phyloP scores from a whole-genome alignment of 305 asterid genomes.

The Solanum hybrid region DNA sequence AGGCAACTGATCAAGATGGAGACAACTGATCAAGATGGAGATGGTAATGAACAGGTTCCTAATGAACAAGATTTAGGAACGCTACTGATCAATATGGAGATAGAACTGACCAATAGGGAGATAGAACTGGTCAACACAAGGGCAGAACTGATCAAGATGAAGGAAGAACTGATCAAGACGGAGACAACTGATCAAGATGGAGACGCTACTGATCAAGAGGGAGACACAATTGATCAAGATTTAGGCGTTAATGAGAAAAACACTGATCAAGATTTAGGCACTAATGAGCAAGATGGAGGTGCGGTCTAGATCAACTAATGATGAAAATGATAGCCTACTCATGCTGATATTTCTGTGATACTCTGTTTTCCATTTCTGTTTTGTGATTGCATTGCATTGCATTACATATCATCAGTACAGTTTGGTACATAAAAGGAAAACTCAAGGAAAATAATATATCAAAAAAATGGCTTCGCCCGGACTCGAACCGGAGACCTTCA shows the following conservation, averaged over 20 bases:
- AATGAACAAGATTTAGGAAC: no score
- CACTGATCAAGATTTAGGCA: background rate
- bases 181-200: no score
- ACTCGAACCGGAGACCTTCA: constrained; percentile 96
- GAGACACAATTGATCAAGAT: background rate
- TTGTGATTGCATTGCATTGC: background rate
- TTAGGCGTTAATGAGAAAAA: no score
- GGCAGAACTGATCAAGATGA: background rate
- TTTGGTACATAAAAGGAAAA: no score
- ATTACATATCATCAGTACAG: background rate
- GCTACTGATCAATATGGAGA: no score
- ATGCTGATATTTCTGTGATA: background rate
- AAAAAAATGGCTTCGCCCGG: constrained; percentile 51
- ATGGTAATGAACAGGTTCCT: no score
- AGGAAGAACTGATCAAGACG: background rate
- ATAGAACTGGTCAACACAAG: no score
- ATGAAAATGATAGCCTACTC: background rate
- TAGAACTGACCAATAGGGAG: no score
- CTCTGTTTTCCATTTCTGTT: background rate
- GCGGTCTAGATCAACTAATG: background rate
- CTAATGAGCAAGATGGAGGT: background rate
- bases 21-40: no score
- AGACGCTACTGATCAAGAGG: background rate
- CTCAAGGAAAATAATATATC: no score
- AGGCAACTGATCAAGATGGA: no score